phyloP scores from a whole-genome alignment of 2,329 filamentous ascomycete species.

The Lasiodiplodia citricola region DNA sequence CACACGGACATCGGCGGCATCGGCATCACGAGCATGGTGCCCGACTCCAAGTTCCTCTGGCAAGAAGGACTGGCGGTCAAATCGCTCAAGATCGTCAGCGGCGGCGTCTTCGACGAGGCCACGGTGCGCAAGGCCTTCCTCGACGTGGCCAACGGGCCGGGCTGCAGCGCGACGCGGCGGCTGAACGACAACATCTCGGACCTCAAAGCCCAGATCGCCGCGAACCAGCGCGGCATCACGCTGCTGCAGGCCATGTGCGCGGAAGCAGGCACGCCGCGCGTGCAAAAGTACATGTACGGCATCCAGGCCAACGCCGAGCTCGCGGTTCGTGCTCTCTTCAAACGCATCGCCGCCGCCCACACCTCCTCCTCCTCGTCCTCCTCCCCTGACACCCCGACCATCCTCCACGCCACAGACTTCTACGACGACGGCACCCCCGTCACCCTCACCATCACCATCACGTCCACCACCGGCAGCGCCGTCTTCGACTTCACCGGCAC shows the following conservation, averaged over 20 bases:
- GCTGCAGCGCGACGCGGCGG: constrained; percentile 40
- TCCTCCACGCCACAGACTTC: constrained; percentile 36
- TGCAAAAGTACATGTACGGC: constrained; percentile 49
- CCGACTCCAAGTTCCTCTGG: constrained; percentile 53
- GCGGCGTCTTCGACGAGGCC: constrained; percentile 45
- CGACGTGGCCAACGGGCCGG: constrained; percentile 36
- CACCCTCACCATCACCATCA: constrained; percentile 40
- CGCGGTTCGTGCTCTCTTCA: constrained; percentile 82
- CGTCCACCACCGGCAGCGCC: constrained; percentile 39
- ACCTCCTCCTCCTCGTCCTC: too few relatives aligned
- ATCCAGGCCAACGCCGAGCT: constrained; percentile 45
- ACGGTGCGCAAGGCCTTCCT: constrained; percentile 37
- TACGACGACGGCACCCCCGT: constrained; percentile 48
- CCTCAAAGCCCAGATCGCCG: constrained; percentile 43
- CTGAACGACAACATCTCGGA: constrained; percentile 44
- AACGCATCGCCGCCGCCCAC: constrained; percentile 56
- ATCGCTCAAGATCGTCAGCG: constrained; percentile 44
- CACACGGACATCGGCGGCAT: constrained; percentile 40
- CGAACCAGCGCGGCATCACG: constrained; percentile 42
- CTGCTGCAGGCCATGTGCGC: constrained; percentile 44
- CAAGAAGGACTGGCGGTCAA: constrained; percentile 56
- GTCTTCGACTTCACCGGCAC: constrained; percentile 47
- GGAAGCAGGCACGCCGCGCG: constrained; percentile 41
- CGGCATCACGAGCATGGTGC: constrained; percentile 42
- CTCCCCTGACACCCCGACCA: not conserved